A percentile compares a stretch with the other conserved stretches of the same genome.
Evolutionary conservation across 805 yeast species (phyloP).

Genomic region (Candida coleopterorum): DNA sequence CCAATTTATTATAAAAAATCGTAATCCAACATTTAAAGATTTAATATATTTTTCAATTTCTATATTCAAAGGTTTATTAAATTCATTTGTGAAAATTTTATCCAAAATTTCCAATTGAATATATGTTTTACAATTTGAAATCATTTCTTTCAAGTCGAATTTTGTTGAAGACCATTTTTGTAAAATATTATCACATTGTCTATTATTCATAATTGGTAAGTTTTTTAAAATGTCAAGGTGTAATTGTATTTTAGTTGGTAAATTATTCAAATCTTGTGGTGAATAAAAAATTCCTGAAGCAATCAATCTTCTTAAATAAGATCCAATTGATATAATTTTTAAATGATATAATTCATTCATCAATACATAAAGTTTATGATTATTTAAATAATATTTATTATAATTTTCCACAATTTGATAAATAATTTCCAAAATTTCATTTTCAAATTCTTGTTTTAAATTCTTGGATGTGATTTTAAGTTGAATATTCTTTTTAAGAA

Average conservation of each 20-base stretch:
- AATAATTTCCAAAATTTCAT: constrained; percentile 36
- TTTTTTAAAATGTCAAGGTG: constrained; percentile 57
- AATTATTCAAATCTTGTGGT: constrained; percentile 14
- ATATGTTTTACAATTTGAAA: constrained; percentile 33
- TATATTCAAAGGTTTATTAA: constrained; percentile 11
- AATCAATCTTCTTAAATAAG: constrained; percentile 74
- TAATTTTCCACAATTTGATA: constrained; percentile 25
- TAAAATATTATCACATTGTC: constrained; percentile 53
- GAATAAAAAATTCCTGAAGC: constrained; percentile 81
- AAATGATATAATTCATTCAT: constrained; percentile 48
- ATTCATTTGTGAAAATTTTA: constrained; percentile 18
- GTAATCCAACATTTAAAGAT: constrained; percentile 36
- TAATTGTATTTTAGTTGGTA: constrained; percentile 20
- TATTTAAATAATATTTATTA: constrained; percentile 16
- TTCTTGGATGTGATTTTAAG: constrained; percentile 16
- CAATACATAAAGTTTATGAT: constrained; percentile 35
- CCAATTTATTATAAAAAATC: constrained; percentile 46
- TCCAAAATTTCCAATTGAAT: constrained; percentile 31
- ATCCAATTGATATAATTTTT: constrained; percentile 51
- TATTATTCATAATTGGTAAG: constrained; percentile 50
- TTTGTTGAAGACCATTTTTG: constrained; percentile 41
- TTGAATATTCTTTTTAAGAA: constrained; percentile 38
- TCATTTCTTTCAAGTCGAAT: constrained; percentile 26
- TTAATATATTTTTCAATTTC: constrained; percentile 8
- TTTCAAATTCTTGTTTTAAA: constrained; percentile 42